phyloP scores from a whole-genome alignment of 2,329 filamentous ascomycete genomes.

The Cladosporium oxysporum region DNA sequence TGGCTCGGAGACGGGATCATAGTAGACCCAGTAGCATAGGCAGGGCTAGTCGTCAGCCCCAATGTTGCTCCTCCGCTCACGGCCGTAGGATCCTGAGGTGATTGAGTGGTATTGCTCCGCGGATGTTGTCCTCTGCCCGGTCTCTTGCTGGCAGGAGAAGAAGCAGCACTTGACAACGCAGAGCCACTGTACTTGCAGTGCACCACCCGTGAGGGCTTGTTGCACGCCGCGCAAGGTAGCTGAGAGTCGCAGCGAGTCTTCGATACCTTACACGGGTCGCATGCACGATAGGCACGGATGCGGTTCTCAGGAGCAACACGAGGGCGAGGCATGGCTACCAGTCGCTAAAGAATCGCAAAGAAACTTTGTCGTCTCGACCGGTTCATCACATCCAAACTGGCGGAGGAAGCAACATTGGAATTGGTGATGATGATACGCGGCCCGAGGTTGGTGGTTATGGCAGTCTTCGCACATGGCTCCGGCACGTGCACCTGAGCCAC shows the following conservation, averaged over 20 bases:
- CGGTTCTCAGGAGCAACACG: constrained; percentile 4
- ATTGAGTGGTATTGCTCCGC: not conserved
- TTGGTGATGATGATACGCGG: not conserved
- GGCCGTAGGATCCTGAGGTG: not conserved
- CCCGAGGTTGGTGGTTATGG: not conserved
- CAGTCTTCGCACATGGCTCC: not conserved
- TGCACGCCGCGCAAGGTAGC: constrained; percentile 2
- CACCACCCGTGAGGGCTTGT: not conserved
- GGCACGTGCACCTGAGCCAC: constrained; percentile 1
- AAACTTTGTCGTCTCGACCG: not conserved
- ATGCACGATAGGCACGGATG: constrained; percentile 5
- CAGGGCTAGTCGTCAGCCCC: not conserved
- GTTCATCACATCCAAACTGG: not conserved
- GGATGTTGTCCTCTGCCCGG: not conserved
- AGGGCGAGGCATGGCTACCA: not conserved
- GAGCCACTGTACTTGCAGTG: constrained; percentile 2
- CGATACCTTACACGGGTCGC: constrained; percentile 3
- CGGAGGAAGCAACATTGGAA: not conserved
- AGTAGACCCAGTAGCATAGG: not conserved
- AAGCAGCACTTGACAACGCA: not conserved
- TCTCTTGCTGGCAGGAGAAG: not conserved
- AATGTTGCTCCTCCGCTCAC: not conserved
- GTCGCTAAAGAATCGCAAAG: not conserved
- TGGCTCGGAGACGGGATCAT: not conserved
- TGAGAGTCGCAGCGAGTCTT: constrained; percentile 8